Base-by-base conservation (phyloP, 2,329 filamentous ascomycete genomes). In the Botrytis pseudocinerea region DNA sequence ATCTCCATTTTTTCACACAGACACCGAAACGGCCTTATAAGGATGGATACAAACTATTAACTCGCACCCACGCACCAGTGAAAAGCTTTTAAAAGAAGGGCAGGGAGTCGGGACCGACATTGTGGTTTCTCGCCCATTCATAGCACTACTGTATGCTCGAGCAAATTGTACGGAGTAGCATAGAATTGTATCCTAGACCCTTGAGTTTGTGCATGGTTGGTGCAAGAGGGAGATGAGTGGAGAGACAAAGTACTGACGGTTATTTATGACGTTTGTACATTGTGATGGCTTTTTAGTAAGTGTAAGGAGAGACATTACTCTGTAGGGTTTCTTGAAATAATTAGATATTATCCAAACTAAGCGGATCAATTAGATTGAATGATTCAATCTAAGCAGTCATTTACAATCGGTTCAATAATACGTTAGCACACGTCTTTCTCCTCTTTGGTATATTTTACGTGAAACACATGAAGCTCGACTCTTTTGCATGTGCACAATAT, bases 81-180 rank as follows among this genome's bases (percentile, higher is more conserved):
- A 64, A 32, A 46, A 28, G 16, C 42, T 44, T 22, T 35, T 38
- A 64, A 46, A 32, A 46, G 40, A 64, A 25, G 44, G 40, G 42
- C 62, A 46, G 42, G 42, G 62, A 46, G 28, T 64, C n/a, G 62
- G 42, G 28, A 64, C n/a, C 20, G 62, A 64, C 10, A 32, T 42
- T 35, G 32, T 12, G 32, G 59, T 40, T 16, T 40, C 59, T 57
- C 22, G 6, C 25, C 35, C 35, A 61, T 35, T 42, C 61, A 64
- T n/a, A 32, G 61, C 61, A 64, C 61, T 64, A 64, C 62, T 64
- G 42, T 64, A 64, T 40, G 62, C 62, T 64, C 62, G 62, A 64
- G 62, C 42, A 64, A 46, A 32, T 28, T 18, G 14, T 35, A 46
- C n/a, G 7, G 59, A n/a, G 38, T n/a, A 61, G 59, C 35, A 62